Base-by-base conservation (phyloP, 202 grass and related monocot genomes). In the Musa balbisiana region DNA sequence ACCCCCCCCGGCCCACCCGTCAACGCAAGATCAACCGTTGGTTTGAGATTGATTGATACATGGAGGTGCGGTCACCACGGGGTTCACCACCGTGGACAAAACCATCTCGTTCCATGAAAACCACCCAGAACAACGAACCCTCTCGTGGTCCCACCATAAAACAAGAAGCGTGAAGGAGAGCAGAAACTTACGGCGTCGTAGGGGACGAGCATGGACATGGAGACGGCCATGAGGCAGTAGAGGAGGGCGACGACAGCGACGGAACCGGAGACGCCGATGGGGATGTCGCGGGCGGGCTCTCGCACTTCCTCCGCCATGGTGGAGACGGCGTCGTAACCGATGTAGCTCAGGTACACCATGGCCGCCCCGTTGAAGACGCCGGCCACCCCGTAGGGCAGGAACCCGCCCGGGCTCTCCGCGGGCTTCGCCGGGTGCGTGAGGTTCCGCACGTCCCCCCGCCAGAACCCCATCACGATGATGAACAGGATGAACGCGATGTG, bases 241-340 rank as follows among this genome's bases (percentile, higher is more conserved):
- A 98, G 86, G 15, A 73, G 74, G 22, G 91, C 87, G 73, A 94
- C 95, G 63, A 98, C 13, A 74, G 82, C 82, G 51, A 98, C 95
- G 11, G 95, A 98, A 3, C 95, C 95, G 0, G 95, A 89, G 25
- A 98, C 88, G 52, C 95, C 95, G 9, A 87, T 49, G 68, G 95
- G 95, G 87, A 98, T 98, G 84, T 98, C 95, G 4, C 85, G 81
- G 0, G 81, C 74, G 0, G 95, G 95, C 2, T 82, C 52, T 79
- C 84, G 67, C 65, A 98, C 95, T 83, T 98, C 95, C 77, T 98
- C 95, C 1, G 95, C 95, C 95, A 98, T 94, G 72, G 95, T 98
- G 62, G 95, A 98, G 29, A 98, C 95, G 33, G 95, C 88, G 78
- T 98, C 95, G 82, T 98, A 98, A 51, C 95, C 95, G 69, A 98